Percentiles rank a stretch among this genome's conserved stretches.
Evolutionary conservation across 2,329 filamentous ascomycete genomes (phyloP).

Genomic region (Aspergillus texensis): DNA sequence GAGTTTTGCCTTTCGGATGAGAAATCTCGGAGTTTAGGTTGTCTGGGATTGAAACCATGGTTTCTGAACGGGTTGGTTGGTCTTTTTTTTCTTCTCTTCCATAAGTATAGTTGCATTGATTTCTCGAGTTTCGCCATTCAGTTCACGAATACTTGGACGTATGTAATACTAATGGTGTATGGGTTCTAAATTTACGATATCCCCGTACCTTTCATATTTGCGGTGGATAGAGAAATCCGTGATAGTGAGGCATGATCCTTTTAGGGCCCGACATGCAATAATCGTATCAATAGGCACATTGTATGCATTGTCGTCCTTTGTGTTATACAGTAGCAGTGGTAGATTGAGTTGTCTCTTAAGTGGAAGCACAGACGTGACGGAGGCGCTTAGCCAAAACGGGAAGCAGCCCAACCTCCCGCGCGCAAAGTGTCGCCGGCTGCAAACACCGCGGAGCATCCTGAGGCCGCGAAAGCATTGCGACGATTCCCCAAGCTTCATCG

Average conservation of each 20-base stretch:
- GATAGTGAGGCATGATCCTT: background rate
- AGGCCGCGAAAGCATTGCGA: conserved; percentile 20
- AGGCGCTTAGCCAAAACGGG: conserved; percentile 29
- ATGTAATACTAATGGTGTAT: background rate
- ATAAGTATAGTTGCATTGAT: background rate
- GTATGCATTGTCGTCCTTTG: background rate
- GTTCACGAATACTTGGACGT: background rate
- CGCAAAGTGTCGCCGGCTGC: conserved; percentile 23
- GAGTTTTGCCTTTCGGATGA: conserved; percentile 24
- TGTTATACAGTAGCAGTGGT: background rate
- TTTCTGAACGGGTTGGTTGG: conserved; percentile 7
- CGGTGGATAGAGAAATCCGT: background rate
- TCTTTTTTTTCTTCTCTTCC: background rate
- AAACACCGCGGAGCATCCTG: conserved; percentile 23
- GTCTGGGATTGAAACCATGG: conserved; percentile 7
- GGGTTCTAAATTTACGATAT: background rate
- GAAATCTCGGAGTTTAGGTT: conserved; percentile 10
- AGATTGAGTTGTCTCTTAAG: background rate
- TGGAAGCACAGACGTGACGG: background rate
- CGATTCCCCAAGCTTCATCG: conserved; percentile 16
- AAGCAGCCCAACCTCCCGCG: conserved; percentile 21
- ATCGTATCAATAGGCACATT: background rate
- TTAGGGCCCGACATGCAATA: background rate
- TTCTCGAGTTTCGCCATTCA: background rate
- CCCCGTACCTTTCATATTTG: background rate